A percentile compares a stretch with the other conserved stretches of the same genome.
phyloP scores from a whole-genome alignment of 768 basidiomycete species.

The Agrocybe chaxingu region DNA sequence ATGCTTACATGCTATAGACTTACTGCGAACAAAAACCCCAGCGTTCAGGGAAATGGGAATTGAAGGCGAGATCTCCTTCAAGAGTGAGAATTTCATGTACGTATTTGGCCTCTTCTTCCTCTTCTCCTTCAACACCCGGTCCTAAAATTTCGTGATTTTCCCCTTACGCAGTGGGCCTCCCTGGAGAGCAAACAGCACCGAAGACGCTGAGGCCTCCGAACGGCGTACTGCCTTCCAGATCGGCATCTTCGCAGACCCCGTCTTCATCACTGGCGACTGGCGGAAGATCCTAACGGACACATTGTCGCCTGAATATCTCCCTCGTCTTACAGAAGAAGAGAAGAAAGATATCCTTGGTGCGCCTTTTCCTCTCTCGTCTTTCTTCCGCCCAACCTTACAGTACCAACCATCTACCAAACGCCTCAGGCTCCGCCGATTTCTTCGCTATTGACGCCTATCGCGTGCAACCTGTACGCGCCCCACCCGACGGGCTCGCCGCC shows the following conservation, averaged over 20 bases:
- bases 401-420: not conserved
- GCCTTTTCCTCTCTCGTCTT: not conserved
- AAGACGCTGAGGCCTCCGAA: constrained; percentile 42
- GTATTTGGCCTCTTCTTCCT: too few species aligned
- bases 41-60: constrained; percentile 46
- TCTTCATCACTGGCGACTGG: constrained; percentile 52
- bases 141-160: too few species aligned
- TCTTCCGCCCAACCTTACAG: not conserved
- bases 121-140: too few species aligned
- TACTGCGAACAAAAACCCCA: too few species aligned
- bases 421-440: constrained; percentile 46
- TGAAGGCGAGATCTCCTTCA: constrained; percentile 45
- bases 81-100: constrained; percentile 52
- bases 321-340: constrained; percentile 44
- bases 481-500: constrained; percentile 39
- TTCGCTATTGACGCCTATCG: constrained; percentile 50
- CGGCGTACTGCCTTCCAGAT: constrained; percentile 50
- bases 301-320: constrained; percentile 41
- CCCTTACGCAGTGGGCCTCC: too few species aligned
- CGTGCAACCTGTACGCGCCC: constrained; percentile 37
- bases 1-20: too few species aligned
- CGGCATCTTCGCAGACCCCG: constrained; percentile 46
- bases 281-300: constrained; percentile 47
- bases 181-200: constrained; percentile 41
- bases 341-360: constrained; percentile 38